A percentile compares a stretch with the other conserved stretches of the same genome.
phyloP scores from a whole-genome alignment of 2,329 filamentous ascomycete genomes.

The Dryadomyces quercivorus region DNA sequence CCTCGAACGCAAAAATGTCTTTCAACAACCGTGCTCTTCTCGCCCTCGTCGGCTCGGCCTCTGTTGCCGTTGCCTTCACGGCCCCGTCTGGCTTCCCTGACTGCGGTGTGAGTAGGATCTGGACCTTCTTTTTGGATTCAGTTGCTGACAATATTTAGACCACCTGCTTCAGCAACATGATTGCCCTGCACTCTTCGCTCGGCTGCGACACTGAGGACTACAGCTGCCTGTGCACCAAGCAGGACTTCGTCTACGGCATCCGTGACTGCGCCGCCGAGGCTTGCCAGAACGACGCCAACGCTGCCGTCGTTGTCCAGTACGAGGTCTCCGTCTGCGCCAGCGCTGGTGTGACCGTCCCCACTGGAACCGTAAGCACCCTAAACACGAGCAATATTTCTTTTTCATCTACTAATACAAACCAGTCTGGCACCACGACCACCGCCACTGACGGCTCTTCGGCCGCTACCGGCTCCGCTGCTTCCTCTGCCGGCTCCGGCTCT shows the following conservation, averaged over 20 bases:
- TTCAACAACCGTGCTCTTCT: constrained; percentile 18
- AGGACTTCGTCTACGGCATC: constrained; percentile 35
- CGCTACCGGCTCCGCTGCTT: not conserved
- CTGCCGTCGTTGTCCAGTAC: constrained; percentile 24
- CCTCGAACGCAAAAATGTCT: constrained; percentile 38
- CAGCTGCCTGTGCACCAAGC: constrained; percentile 33
- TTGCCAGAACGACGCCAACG: constrained; percentile 23
- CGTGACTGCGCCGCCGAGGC: constrained; percentile 36
- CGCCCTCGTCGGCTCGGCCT: constrained; percentile 22
- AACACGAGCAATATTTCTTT: not conserved
- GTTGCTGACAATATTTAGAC: constrained; percentile 20
- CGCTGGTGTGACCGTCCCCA: constrained; percentile 24
- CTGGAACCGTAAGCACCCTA: constrained; percentile 14
- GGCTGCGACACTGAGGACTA: constrained; percentile 30
- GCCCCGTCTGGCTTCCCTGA: constrained; percentile 27
- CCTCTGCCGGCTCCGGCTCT: not conserved
- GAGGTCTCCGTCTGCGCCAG: constrained; percentile 26
- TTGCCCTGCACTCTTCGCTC: constrained; percentile 29
- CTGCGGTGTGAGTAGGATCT: constrained; percentile 39
- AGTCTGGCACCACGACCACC: not conserved
- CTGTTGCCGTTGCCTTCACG: constrained; percentile 28
- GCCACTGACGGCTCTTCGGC: not conserved
- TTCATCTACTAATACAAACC: not conserved
- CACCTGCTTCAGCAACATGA: constrained; percentile 39
- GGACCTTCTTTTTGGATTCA: not conserved